phyloP scores from a whole-genome alignment of 768 basidiomycete species.

The Saitozyma podzolica region DNA sequence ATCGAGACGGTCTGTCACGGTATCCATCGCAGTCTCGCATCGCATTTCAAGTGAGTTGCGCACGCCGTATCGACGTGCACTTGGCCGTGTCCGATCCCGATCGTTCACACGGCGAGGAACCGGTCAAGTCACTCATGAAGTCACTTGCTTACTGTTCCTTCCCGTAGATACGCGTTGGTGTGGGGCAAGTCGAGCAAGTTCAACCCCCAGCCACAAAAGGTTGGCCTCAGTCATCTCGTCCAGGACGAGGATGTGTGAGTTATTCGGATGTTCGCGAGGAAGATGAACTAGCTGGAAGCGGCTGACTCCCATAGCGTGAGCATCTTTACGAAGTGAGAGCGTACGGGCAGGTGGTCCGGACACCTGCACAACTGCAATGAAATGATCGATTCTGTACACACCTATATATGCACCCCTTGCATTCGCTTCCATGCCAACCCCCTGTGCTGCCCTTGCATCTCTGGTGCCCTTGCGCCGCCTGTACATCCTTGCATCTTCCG shows the following conservation, averaged over 20 bases:
- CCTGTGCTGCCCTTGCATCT: too few species aligned
- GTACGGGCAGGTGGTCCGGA: too few species aligned
- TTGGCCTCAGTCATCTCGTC: constrained; percentile 77
- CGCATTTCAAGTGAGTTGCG: constrained; percentile 74
- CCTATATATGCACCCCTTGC: too few species aligned
- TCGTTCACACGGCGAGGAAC: too few species aligned
- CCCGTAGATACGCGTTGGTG: constrained; percentile 71
- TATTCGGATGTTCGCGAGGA: background rate
- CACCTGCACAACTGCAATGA: too few species aligned
- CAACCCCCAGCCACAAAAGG: constrained; percentile 86
- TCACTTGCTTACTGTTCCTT: background rate
- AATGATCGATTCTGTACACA: too few species aligned
- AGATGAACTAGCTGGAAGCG: background rate
- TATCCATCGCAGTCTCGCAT: constrained; percentile 82
- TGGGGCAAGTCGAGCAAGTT: constrained; percentile 98
- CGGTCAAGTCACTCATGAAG: background rate
- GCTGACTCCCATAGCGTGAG: constrained; percentile 36
- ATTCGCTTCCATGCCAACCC: too few species aligned
- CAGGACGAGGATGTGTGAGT: constrained; percentile 55
- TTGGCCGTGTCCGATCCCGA: too few species aligned
- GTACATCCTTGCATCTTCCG: too few species aligned
- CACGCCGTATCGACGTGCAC: constrained; percentile 1
- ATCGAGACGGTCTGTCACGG: constrained; percentile 94
- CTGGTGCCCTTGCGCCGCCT: too few species aligned
- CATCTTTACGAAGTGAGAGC: constrained; percentile 49